phyloP scores from a whole-genome alignment of 139 green algal species.

The Micromonas pusilla region DNA sequence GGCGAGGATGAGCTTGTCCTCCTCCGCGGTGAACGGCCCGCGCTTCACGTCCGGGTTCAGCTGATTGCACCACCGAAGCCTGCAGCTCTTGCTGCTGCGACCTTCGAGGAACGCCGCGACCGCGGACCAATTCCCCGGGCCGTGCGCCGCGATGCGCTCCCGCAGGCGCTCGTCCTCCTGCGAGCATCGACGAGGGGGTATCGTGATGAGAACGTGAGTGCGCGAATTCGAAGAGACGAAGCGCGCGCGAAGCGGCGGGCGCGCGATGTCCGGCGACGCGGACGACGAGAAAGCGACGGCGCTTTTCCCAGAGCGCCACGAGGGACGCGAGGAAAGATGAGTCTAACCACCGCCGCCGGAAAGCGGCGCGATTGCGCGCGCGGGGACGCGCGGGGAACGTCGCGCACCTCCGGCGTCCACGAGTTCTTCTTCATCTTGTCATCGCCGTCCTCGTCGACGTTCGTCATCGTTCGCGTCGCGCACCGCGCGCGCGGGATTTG shows the following conservation, averaged over 20 bases:
- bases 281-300: not conserved
- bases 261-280: not conserved
- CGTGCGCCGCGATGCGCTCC: constrained; percentile 45
- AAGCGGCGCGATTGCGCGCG: not conserved
- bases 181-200: not conserved
- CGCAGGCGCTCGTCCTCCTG: constrained; percentile 59
- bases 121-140: constrained; percentile 64
- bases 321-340: not conserved
- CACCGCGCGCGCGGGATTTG: too few relatives aligned
- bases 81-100: constrained; percentile 73
- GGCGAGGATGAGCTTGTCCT: constrained; percentile 37
- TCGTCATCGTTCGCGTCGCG: not conserved
- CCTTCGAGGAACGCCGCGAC: constrained; percentile 71
- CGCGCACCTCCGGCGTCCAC: constrained; percentile 55
- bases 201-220: not conserved
- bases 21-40: constrained; percentile 41
- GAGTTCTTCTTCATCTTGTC: constrained; percentile 62
- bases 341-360: not conserved
- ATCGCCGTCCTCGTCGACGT: constrained; percentile 8
- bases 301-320: not conserved
- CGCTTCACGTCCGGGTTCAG: constrained; percentile 48
- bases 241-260: not conserved
- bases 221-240: not conserved
- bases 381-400: not conserved
- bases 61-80: constrained; percentile 58